Evolutionary conservation across 2,329 filamentous ascomycete species (phyloP).

Genomic region (Ascochyta clinopodiicola): DNA sequence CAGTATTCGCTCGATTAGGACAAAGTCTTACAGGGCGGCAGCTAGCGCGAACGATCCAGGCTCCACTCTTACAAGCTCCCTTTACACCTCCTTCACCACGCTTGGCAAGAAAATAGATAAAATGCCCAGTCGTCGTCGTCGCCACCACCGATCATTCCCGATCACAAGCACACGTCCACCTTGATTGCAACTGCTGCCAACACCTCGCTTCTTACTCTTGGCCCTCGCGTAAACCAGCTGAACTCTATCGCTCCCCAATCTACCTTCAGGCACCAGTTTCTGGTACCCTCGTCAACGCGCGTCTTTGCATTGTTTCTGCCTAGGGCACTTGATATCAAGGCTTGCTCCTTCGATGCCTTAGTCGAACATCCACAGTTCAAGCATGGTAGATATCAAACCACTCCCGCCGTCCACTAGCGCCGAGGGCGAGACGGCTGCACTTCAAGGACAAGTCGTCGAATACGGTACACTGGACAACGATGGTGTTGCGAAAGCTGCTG

Average conservation of each 20-base stretch:
- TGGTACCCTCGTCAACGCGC: conserved; percentile 1
- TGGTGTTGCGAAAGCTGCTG: conserved; percentile 2
- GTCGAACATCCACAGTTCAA: background rate
- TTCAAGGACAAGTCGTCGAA: conserved; percentile 20
- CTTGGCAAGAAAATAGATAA: background rate
- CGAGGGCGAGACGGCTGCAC: conserved; percentile 20
- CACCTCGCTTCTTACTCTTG: conserved; percentile 2
- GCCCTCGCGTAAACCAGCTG: conserved; percentile 1
- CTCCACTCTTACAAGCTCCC: background rate
- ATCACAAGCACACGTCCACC: background rate
- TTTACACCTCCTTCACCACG: background rate
- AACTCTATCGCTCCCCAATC: background rate
- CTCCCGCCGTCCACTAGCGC: background rate
- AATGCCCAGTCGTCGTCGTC: background rate
- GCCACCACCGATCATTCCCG: background rate
- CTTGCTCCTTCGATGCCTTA: background rate
- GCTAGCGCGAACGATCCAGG: conserved; percentile 1
- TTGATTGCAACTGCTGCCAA: background rate
- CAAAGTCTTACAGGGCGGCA: background rate
- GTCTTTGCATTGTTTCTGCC: conserved; percentile 1
- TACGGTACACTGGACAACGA: conserved; percentile 14
- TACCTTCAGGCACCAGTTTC: conserved; percentile 8
- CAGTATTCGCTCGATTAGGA: conserved; percentile 7
- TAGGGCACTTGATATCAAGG: background rate
- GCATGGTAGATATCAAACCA: conserved; percentile 2